phyloP scores from a whole-genome alignment of 805 yeast genomes.

The Suhomyces sp. region DNA sequence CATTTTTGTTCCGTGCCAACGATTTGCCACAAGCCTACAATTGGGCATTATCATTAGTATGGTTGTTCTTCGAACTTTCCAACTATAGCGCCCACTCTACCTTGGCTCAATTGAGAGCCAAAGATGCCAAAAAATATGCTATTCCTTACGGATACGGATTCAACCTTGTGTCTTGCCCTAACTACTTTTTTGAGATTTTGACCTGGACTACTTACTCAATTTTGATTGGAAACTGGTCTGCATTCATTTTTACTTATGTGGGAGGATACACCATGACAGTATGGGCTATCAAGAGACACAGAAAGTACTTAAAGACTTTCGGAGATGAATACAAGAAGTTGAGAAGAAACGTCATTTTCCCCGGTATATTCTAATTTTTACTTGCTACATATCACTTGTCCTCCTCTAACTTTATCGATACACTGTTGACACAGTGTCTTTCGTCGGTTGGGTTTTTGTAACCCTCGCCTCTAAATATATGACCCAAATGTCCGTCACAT shows the following conservation, averaged over 20 bases:
- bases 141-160: slow-evolving; percentile 88
- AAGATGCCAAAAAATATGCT: slow-evolving; percentile 51
- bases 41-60: slow-evolving; percentile 39
- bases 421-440: slow-evolving; percentile 92
- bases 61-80: slow-evolving; percentile 63
- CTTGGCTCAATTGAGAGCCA: slow-evolving; percentile 55
- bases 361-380: slow-evolving; percentile 52
- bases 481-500: slow-evolving; percentile 96
- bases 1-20: slow-evolving; percentile 21
- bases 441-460: slow-evolving; percentile 82
- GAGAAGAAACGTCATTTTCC: slow-evolving; percentile 72
- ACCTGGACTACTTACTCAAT: slow-evolving; percentile 72
- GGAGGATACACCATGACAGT: slow-evolving; percentile 80
- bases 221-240: slow-evolving; percentile 73
- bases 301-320: slow-evolving; percentile 60
- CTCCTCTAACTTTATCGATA: slow-evolving; percentile 62
- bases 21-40: slow-evolving; percentile 32
- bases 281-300: slow-evolving; percentile 90
- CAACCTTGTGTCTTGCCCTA: slow-evolving; percentile 81
- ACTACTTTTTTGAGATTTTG: slow-evolving; percentile 83
- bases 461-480: slow-evolving; percentile 92
- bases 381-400: not conserved
- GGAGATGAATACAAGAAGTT: slow-evolving; percentile 76
- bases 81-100: slow-evolving; percentile 71
- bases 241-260: slow-evolving; percentile 66